A percentile compares a stretch with the other conserved stretches of the same genome.
Evolutionary conservation across 1,284 basidiomycete species (phyloP).

Genomic region (Trametes sp.): DNA sequence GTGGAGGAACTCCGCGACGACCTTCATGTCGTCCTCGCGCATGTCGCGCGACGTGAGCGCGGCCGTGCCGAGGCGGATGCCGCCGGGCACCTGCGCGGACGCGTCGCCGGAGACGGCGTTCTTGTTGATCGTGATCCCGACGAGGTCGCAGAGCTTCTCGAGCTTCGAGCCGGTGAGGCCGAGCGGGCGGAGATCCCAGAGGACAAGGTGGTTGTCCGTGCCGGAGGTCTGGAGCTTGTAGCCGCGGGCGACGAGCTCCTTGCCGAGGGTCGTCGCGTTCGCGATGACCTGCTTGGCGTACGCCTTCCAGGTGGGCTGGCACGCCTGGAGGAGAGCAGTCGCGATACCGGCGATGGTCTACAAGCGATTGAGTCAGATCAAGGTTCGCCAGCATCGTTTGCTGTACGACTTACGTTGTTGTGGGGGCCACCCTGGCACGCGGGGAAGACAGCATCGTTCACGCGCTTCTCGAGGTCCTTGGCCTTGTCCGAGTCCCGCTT

Average conservation of each 20-base stretch:
- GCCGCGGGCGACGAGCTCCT: slow-evolving; percentile 75
- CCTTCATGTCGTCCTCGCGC: slow-evolving; percentile 86
- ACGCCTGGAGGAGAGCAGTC: slow-evolving; percentile 93
- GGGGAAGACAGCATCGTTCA: slow-evolving; percentile 99
- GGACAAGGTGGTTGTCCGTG: slow-evolving; percentile 97
- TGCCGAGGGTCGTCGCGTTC: slow-evolving; percentile 83
- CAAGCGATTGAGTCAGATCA: slow-evolving; percentile 3
- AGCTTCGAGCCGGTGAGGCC: slow-evolving; percentile 97
- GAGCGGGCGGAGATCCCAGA: slow-evolving; percentile 97
- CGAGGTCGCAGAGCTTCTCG: slow-evolving; percentile 97
- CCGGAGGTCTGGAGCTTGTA: slow-evolving; percentile 98
- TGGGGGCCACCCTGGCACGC: slow-evolving; percentile 99
- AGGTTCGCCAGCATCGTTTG: too few species aligned
- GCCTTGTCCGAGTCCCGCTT: slow-evolving; percentile 86
- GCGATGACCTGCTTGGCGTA: slow-evolving; percentile 96
- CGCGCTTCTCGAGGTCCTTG: slow-evolving; percentile 90
- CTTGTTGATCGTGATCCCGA: slow-evolving; percentile 97
- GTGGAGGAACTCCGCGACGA: slow-evolving; percentile 93
- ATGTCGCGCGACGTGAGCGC: slow-evolving; percentile 96
- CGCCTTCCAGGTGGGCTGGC: slow-evolving; percentile 89
- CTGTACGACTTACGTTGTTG: slow-evolving; percentile 93
- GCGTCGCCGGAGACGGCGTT: slow-evolving; percentile 97
- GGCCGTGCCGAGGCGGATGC: slow-evolving; percentile 95
- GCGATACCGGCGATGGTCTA: slow-evolving; percentile 96
- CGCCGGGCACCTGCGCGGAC: slow-evolving; percentile 96